Conservation (phyloP, 768 basidiomycete species). For the Lactarius pseudohatsudake region DNA sequence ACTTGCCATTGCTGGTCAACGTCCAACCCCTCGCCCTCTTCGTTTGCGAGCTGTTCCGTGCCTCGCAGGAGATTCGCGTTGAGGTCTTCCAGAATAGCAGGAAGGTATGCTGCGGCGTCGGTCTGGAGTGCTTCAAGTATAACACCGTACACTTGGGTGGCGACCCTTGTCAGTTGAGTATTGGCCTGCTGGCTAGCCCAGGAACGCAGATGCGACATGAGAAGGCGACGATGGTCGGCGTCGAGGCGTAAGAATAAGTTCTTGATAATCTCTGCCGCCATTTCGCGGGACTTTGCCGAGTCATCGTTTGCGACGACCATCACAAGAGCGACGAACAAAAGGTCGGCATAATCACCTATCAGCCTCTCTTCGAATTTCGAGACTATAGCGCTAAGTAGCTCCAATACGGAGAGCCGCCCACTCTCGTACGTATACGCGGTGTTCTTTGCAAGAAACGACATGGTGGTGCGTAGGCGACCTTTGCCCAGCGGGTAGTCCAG, state of each 20-base stretch:
- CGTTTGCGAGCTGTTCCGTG: conserved; percentile 41
- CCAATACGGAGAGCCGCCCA: conserved; percentile 92
- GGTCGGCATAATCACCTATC: conserved; percentile 76
- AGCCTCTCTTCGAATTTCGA: conserved; percentile 78
- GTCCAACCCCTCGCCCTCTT: conserved; percentile 50
- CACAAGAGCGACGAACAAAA: conserved; percentile 88
- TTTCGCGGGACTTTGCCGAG: conserved; percentile 83
- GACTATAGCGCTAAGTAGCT: conserved; percentile 81
- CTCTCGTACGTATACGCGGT: conserved; percentile 87
- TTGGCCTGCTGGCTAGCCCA: conserved; percentile 73
- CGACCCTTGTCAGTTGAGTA: conserved; percentile 63
- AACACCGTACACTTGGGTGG: conserved; percentile 81
- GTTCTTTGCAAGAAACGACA: conserved; percentile 91
- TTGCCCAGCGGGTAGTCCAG: conserved; percentile 97
- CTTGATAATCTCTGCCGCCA: conserved; percentile 83
- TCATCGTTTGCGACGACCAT: conserved; percentile 95
- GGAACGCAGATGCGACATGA: conserved; percentile 70
- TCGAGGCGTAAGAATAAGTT: conserved; percentile 69
- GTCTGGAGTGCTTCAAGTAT: conserved; percentile 65
- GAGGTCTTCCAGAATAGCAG: conserved; percentile 57
- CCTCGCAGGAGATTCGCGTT: conserved; percentile 48
- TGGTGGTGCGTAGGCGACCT: conserved; percentile 81
- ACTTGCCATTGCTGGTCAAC: conserved; percentile 74
- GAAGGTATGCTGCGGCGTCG: conserved; percentile 46
- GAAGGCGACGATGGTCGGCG: conserved; percentile 50